phyloP scores from a whole-genome alignment of 805 yeast genomes.

The Naumovozyma baii region DNA sequence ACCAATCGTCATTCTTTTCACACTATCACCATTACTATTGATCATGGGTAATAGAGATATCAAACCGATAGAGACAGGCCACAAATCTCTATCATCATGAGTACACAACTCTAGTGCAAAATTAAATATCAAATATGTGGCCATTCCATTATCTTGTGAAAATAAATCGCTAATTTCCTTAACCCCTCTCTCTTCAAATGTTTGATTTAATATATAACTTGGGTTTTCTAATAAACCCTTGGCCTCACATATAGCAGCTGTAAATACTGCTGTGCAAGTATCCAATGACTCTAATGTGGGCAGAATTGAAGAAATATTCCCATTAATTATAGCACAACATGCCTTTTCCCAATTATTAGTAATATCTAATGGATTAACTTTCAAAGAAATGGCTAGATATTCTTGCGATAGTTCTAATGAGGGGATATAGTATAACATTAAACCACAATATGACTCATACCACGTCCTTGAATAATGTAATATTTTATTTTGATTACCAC shows the following conservation, averaged over 20 bases:
- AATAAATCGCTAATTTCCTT: conserved; percentile 21
- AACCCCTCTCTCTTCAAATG: conserved; percentile 6
- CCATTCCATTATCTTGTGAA: conserved; percentile 37
- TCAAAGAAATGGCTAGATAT: conserved; percentile 32
- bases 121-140: conserved; percentile 26
- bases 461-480: conserved; percentile 45
- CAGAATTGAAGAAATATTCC: conserved; percentile 47
- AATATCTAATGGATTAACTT: conserved; percentile 30
- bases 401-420: conserved; percentile 35
- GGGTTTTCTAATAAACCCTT: conserved; percentile 43
- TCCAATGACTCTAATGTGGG: conserved; percentile 52
- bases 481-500: conserved; percentile 38
- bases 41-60: conserved; percentile 35
- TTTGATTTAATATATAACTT: conserved; percentile 10
- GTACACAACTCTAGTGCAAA: conserved; percentile 28
- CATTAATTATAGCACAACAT: conserved; percentile 47
- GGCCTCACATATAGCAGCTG: conserved; percentile 53
- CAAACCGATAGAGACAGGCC: conserved; percentile 64
- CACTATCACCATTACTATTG: conserved; percentile 27
- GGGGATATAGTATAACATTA: conserved; percentile 54
- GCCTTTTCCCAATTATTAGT: conserved; percentile 44
- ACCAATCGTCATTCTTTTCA: conserved; percentile 34
- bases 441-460: conserved; percentile 56
- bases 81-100: conserved; percentile 36
- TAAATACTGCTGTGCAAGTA: conserved; percentile 52